Percentiles rank a stretch among this genome's conserved stretches.
Evolutionary conservation across 2,329 filamentous ascomycete species (phyloP).

Genomic region (Emergomyces orientalis): DNA sequence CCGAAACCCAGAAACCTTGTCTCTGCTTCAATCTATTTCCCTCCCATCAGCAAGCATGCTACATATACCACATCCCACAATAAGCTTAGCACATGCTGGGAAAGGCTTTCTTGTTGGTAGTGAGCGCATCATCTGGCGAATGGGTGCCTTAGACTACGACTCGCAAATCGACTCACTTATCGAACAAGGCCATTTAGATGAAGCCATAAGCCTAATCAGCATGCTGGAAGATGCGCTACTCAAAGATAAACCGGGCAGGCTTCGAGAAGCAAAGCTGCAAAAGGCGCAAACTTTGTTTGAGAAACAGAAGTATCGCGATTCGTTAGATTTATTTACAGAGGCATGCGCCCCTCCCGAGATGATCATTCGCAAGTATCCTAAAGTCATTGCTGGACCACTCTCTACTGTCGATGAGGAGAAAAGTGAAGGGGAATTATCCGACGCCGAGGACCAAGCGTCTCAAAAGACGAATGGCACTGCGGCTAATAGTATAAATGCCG

Average conservation of each 20-base stretch:
- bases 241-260: constrained; percentile 66
- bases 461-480: constrained; percentile 24
- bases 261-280: constrained; percentile 79
- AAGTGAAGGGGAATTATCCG: constrained; percentile 25
- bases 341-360: constrained; percentile 82
- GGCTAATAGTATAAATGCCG: constrained; percentile 19
- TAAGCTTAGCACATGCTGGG: constrained; percentile 87
- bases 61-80: constrained; percentile 85
- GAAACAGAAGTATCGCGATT: constrained; percentile 70
- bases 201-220: constrained; percentile 77
- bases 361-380: constrained; percentile 77
- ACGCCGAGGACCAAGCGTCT: constrained; percentile 16
- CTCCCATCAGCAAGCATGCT: constrained; percentile 74
- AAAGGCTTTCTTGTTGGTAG: constrained; percentile 93
- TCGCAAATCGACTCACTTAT: constrained; percentile 78
- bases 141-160: constrained; percentile 88
- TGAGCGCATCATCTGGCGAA: constrained; percentile 87
- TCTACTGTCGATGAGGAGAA: constrained; percentile 49
- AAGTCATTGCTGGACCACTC: constrained; percentile 70
- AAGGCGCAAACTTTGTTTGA: constrained; percentile 83
- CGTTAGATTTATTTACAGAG: constrained; percentile 83
- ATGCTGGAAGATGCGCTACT: constrained; percentile 91
- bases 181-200: constrained; percentile 65
- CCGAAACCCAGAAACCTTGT: constrained; percentile 83
- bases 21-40: constrained; percentile 74